Conservation (phyloP, 768 basidiomycete species). For the Tulasnella sp. region DNA sequence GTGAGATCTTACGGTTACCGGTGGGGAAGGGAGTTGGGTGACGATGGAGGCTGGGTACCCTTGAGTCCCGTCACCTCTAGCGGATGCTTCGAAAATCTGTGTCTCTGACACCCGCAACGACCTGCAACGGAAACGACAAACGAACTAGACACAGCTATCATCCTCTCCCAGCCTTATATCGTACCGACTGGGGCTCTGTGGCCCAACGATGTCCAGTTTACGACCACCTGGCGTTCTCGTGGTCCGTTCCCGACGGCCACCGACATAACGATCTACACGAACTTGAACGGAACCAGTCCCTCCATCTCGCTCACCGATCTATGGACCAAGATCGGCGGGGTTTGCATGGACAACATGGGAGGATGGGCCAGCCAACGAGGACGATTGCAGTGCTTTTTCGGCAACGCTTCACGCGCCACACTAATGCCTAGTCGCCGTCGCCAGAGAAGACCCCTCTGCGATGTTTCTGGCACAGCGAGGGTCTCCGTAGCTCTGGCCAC, state of each 20-base stretch:
- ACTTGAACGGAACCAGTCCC: not conserved
- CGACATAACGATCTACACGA: too few relatives aligned
- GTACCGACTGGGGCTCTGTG: not conserved
- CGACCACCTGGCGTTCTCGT: not conserved
- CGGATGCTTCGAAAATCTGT: not conserved
- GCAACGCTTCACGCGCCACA: too few relatives aligned
- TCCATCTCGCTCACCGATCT: not conserved
- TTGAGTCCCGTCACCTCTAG: not conserved
- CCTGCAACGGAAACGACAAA: too few relatives aligned
- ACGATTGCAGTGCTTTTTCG: too few relatives aligned
- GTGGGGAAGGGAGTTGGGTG: not conserved
- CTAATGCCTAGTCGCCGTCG: too few relatives aligned
- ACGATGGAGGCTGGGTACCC: slow-evolving; percentile 5
- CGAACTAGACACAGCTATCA: not conserved
- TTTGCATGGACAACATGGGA: not conserved
- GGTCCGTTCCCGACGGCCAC: not conserved
- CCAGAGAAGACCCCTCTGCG: too few relatives aligned
- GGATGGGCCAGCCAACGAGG: slow-evolving; percentile 2
- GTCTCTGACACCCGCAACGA: too few relatives aligned
- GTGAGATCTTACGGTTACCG: too few relatives aligned
- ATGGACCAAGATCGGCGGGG: not conserved
- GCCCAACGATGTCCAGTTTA: not conserved
- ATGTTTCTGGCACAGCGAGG: too few relatives aligned
- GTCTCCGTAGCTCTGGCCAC: too few relatives aligned
- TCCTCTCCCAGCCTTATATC: not conserved